Evolutionary conservation across 768 basidiomycete species (phyloP).

Genomic region (Pluteus cervinus): DNA sequence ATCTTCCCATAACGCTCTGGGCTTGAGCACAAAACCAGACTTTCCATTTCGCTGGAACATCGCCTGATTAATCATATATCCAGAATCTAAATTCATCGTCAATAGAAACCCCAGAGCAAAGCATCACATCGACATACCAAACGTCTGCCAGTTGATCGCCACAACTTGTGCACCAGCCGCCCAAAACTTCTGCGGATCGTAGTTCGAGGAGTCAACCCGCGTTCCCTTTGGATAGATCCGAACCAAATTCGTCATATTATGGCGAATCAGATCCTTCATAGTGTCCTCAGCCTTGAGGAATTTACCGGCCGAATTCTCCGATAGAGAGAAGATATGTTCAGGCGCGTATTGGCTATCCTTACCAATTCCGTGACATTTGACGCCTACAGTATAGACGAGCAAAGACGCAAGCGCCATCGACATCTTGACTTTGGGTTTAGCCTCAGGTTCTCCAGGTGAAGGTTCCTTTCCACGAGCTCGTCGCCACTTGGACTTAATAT

Average conservation of each 20-base stretch:
- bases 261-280: conserved; percentile 74
- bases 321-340: conserved; percentile 90
- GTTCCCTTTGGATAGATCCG: conserved; percentile 84
- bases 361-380: conserved; percentile 89
- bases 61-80: conserved; percentile 88
- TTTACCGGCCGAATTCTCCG: conserved; percentile 76
- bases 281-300: conserved; percentile 52
- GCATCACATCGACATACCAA: conserved; percentile 47
- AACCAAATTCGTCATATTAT: conserved; percentile 77
- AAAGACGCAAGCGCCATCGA: conserved; percentile 67
- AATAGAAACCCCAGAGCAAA: neutral
- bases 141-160: conserved; percentile 97
- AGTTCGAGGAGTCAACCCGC: conserved; percentile 80
- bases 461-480: conserved; percentile 15
- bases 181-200: conserved; percentile 87
- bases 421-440: conserved; percentile 64
- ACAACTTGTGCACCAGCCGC: conserved; percentile 83
- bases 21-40: conserved; percentile 87
- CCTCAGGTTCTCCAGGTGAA: neutral
- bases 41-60: conserved; percentile 94
- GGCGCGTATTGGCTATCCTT: conserved; percentile 80
- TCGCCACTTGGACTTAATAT: conserved; percentile 20
- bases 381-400: conserved; percentile 91
- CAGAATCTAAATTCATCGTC: conserved; percentile 52
- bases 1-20: conserved; percentile 54